Evolutionary conservation across 495 filamentous ascomycete species (phyloP), one percentile per base, ranked within the genome.

Genomic region (Penicillium steckii): DNA sequence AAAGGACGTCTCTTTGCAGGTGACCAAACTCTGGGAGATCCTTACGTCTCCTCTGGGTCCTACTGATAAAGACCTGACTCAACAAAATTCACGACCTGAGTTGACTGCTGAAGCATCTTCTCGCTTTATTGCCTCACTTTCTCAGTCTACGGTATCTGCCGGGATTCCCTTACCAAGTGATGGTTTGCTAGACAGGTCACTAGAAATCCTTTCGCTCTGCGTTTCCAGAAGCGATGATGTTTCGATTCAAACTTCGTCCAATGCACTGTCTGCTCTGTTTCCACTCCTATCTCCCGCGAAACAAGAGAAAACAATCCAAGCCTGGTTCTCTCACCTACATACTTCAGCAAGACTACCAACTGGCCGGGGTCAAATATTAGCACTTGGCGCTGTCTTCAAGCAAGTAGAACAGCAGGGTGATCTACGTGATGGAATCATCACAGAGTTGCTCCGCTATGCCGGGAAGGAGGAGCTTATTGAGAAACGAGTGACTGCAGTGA

Each of bases 61-160:
- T 37, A 68, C 61, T 2, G 69, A 71, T 45, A 64, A 74, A 9
- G 75, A 79, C 44, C 50, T 80, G 40, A 77, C 71, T 4, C 67
- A 71, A 27, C 72, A 72, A 42, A 64, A 76, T 48, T 79, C 83
- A n/a, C 80, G 82, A 4, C 87, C 87, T 0, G 86, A 90, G 52
- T 68, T 91, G 12, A 80, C 86, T 4, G 81, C 85, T 12, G 88
- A 90, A 60, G 82, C 83, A 8, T 73, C 76, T 10, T 79, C 84
- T 43, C 71, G 70, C 35, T 71, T 90, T 8, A 73, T 89, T 35
- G 62, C 65, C 1, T 73, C 69, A 17, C 68, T 71, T 40, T 67
- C 64, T 50, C 60, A 37, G 19, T 60, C 62, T 24, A 46, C 50
- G 17, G 41, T 41, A 13, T 55, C 46, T 4, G 21, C 43, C 3